phyloP scores from a whole-genome alignment of 2,329 filamentous ascomycete genomes.

The Ilyonectria mors-panacis region DNA sequence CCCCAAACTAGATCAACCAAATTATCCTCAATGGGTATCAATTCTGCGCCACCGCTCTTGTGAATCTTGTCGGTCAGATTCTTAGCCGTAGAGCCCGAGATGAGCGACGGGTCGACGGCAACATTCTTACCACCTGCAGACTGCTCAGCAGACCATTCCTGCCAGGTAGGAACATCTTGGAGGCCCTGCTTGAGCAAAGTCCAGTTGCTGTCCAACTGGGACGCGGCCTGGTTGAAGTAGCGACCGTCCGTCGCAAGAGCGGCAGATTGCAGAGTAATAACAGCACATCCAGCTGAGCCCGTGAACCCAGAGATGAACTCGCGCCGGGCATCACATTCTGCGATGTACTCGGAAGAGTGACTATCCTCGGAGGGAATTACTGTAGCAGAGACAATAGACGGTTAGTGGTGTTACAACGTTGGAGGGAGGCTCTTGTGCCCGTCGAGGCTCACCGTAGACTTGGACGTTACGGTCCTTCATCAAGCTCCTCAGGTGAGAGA shows the following conservation, averaged over 20 bases:
- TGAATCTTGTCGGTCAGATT: slow-evolving; percentile 90
- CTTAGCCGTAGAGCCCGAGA: slow-evolving; percentile 74
- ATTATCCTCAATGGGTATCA: slow-evolving; percentile 84
- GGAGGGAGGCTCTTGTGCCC: not conserved
- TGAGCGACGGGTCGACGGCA: slow-evolving; percentile 89
- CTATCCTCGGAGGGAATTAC: slow-evolving; percentile 97
- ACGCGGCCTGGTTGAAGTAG: slow-evolving; percentile 96
- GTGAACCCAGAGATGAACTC: slow-evolving; percentile 95
- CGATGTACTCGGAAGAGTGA: slow-evolving; percentile 98
- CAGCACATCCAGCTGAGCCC: slow-evolving; percentile 93
- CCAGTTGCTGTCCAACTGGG: slow-evolving; percentile 95
- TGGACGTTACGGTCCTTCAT: slow-evolving; percentile 92
- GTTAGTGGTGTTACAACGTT: slow-evolving; percentile 23
- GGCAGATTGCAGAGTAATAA: slow-evolving; percentile 88
- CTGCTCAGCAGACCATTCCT: slow-evolving; percentile 94
- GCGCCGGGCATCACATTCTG: slow-evolving; percentile 91
- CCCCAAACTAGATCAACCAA: slow-evolving; percentile 95
- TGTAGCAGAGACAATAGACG: slow-evolving; percentile 55
- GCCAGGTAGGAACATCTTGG: slow-evolving; percentile 95
- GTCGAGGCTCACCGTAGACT: slow-evolving; percentile 82
- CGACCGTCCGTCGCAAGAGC: slow-evolving; percentile 94
- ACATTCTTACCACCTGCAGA: slow-evolving; percentile 89
- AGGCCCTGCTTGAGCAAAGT: slow-evolving; percentile 91
- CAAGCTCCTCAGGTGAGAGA: slow-evolving; percentile 82
- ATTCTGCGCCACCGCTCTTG: slow-evolving; percentile 84